Conservation (phyloP, 2,329 filamentous ascomycete genomes). For the Beauveria sp. region DNA sequence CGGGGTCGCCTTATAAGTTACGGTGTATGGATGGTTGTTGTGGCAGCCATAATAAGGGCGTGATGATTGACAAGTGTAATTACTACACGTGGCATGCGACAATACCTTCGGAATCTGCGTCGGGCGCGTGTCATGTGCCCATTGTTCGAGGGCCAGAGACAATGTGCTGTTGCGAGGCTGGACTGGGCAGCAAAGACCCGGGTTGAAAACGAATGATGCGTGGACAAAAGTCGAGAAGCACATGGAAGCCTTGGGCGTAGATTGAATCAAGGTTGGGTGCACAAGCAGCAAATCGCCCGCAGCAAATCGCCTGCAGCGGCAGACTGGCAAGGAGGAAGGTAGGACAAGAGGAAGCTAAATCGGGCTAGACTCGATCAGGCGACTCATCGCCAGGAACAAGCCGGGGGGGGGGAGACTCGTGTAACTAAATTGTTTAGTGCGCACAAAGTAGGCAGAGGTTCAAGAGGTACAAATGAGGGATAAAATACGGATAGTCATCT, state of each 20-base stretch:
- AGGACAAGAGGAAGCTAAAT: not conserved
- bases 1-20: too few species aligned
- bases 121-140: not conserved
- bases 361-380: not conserved
- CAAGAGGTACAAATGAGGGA: not conserved
- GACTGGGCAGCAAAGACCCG: not conserved
- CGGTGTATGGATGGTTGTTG: too few species aligned
- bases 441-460: not conserved
- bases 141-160: not conserved
- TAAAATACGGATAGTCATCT: not conserved
- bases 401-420: too few species aligned
- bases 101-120: not conserved
- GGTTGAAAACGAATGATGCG: not conserved
- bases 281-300: too few species aligned
- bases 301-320: too few species aligned
- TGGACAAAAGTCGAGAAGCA: not conserved
- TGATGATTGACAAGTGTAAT: too few species aligned
- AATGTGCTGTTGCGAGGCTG: not conserved
- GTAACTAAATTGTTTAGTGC: not conserved
- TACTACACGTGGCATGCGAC: not conserved
- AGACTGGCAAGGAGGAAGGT: not conserved
- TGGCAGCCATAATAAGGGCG: too few species aligned
- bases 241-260: not conserved
- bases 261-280: not conserved
- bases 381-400: conserved; percentile 1